Conservation (phyloP, 768 basidiomycete genomes). For the Boletus reticuloceps region DNA sequence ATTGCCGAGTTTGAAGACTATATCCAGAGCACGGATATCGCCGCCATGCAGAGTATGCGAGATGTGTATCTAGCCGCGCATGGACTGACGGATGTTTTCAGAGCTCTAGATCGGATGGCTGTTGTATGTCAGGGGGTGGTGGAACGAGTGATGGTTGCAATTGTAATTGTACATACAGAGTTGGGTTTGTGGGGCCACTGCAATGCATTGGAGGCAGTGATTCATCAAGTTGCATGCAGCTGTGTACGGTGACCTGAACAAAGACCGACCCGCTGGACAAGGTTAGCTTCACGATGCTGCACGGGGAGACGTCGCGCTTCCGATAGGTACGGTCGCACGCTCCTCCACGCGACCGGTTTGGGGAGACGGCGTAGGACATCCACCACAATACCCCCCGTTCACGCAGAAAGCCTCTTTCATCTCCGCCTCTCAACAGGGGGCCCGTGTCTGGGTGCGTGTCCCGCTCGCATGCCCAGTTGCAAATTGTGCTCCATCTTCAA, state of each 20-base stretch:
- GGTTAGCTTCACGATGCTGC: slow-evolving; percentile 29
- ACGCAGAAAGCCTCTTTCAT: slow-evolving; percentile 13
- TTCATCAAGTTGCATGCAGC: not conserved
- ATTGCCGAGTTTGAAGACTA: slow-evolving; percentile 82
- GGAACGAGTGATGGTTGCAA: slow-evolving; percentile 8
- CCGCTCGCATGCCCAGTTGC: not conserved
- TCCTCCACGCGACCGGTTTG: slow-evolving; percentile 14
- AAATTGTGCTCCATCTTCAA: slow-evolving; percentile 16
- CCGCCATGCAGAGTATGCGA: slow-evolving; percentile 85
- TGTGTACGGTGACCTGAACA: slow-evolving; percentile 20
- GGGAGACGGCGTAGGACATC: slow-evolving; percentile 17
- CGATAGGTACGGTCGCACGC: slow-evolving; percentile 16
- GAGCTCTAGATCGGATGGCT: slow-evolving; percentile 18
- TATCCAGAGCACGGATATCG: slow-evolving; percentile 88
- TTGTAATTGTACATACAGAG: not conserved
- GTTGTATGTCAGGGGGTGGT: not conserved
- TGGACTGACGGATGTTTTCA: slow-evolving; percentile 8
- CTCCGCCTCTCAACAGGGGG: slow-evolving; percentile 20
- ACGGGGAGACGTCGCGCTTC: slow-evolving; percentile 19
- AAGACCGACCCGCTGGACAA: slow-evolving; percentile 25
- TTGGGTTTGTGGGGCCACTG: too few relatives aligned
- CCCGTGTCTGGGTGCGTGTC: not conserved
- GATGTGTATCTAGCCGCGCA: not conserved
- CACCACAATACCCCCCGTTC: slow-evolving; percentile 4
- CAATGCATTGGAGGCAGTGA: too few relatives aligned